Conservation (phyloP, 176 grass and related monocot species). For the Sorghum bicolor region DNA sequence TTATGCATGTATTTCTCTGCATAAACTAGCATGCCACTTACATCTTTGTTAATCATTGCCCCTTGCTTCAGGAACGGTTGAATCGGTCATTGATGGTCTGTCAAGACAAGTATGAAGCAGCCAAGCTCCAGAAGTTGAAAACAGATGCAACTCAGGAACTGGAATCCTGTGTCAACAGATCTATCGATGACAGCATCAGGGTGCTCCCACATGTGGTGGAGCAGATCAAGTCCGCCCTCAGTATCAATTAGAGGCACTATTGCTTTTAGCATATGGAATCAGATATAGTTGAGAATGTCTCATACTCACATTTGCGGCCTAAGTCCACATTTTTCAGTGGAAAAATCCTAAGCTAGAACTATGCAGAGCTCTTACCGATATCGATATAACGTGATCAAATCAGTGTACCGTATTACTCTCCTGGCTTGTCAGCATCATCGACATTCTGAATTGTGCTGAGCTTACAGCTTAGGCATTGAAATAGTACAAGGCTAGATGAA, state of each 20-base stretch:
- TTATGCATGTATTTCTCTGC: background rate
- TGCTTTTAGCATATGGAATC: background rate
- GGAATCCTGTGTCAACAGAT: constrained; percentile 73
- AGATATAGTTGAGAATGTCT: background rate
- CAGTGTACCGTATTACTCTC: background rate
- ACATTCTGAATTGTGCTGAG: constrained; percentile 2
- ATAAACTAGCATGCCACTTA: background rate
- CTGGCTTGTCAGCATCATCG: background rate
- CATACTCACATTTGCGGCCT: background rate
- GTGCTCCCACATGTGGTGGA: constrained; percentile 67
- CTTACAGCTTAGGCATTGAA: background rate
- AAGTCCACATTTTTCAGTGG: background rate
- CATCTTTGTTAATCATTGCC: background rate
- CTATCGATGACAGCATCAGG: constrained; percentile 72
- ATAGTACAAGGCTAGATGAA: background rate
- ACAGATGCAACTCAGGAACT: constrained; percentile 58
- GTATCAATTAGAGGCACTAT: constrained; percentile 47
- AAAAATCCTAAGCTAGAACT: background rate
- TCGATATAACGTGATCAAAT: background rate
- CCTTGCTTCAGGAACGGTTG: constrained; percentile 61
- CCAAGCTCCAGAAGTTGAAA: constrained; percentile 81
- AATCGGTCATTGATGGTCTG: constrained; percentile 81
- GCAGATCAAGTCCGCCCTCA: constrained; percentile 62
- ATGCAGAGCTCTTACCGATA: background rate
- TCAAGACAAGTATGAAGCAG: constrained; percentile 84